Evolutionary conservation across 2,329 filamentous ascomycete genomes (phyloP).

Genomic region (Sodiomyces alkalinus): DNA sequence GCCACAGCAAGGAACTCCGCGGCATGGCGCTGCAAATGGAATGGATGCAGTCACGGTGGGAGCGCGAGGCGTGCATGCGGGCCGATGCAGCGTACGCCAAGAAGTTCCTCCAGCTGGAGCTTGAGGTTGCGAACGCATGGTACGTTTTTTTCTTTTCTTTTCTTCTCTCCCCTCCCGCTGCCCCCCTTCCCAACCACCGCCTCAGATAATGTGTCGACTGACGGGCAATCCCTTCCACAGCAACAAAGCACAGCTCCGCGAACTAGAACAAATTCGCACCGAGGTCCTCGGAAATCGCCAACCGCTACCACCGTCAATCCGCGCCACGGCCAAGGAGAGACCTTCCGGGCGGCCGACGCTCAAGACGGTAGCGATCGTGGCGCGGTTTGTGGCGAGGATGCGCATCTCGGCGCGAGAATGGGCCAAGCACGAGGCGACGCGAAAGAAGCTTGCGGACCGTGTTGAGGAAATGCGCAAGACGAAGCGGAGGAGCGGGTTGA

Average conservation of each 20-base stretch:
- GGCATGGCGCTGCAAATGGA: conserved; percentile 81
- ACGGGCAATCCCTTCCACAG: conserved; percentile 31
- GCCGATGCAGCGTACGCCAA: conserved; percentile 76
- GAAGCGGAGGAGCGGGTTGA: conserved; percentile 24
- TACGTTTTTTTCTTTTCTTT: too few species aligned
- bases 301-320: conserved; percentile 15
- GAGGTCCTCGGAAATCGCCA: conserved; percentile 23
- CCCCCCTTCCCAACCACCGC: conserved; percentile 1
- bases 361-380: conserved; percentile 27
- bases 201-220: too few species aligned
- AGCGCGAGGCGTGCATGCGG: conserved; percentile 67
- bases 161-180: conserved; percentile 4
- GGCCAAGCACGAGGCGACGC: conserved; percentile 34
- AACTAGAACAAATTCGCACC: conserved; percentile 64
- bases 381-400: conserved; percentile 38
- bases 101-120: conserved; percentile 61
- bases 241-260: conserved; percentile 79
- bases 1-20: conserved; percentile 60
- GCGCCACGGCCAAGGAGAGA: conserved; percentile 6
- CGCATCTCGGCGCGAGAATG: conserved; percentile 31
- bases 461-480: conserved; percentile 29
- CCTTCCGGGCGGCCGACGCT: conserved; percentile 18
- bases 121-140: conserved; percentile 81
- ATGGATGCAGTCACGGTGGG: conserved; percentile 71
- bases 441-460: conserved; percentile 31